phyloP scores from a whole-genome alignment of 768 basidiomycete species.

The Gloeophyllum trabeum region DNA sequence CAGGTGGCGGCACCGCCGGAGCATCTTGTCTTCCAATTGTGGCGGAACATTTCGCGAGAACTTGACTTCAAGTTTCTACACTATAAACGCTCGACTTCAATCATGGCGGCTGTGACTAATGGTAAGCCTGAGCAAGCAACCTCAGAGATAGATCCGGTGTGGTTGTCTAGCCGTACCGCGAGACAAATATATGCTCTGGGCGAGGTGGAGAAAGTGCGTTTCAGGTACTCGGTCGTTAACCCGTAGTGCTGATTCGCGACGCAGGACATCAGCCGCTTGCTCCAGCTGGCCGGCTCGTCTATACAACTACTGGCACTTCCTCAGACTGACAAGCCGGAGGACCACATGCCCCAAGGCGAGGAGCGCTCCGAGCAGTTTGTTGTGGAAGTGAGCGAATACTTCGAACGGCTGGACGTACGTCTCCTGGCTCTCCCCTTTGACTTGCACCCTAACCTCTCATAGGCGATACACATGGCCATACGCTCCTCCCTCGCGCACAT shows the following conservation, averaged over 20 bases:
- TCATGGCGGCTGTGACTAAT: too few relatives aligned
- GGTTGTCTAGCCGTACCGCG: slow-evolving; percentile 72
- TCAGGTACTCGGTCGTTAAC: not conserved
- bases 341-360: slow-evolving; percentile 65
- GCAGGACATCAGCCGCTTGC: slow-evolving; percentile 69
- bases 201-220: slow-evolving; percentile 64
- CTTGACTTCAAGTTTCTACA: too few relatives aligned
- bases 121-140: too few relatives aligned
- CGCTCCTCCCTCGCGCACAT: slow-evolving; percentile 77
- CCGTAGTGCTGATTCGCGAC: not conserved
- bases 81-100: too few relatives aligned
- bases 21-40: too few relatives aligned
- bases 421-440: slow-evolving; percentile 10
- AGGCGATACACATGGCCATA: slow-evolving; percentile 70
- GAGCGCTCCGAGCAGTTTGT: slow-evolving; percentile 83
- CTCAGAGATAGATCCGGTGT: slow-evolving; percentile 60
- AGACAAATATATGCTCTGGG: slow-evolving; percentile 73
- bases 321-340: slow-evolving; percentile 62
- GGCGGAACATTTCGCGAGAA: too few relatives aligned
- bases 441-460: slow-evolving; percentile 5
- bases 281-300: slow-evolving; percentile 67
- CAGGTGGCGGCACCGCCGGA: too few relatives aligned
- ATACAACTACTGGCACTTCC: slow-evolving; percentile 75
- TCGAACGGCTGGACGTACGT: slow-evolving; percentile 67
- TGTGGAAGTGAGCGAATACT: slow-evolving; percentile 76